Percentiles rank a stretch among this genome's conserved stretches.
phyloP scores from a whole-genome alignment of 2,329 filamentous ascomycete species.

The Chrysosporium keratinophilum region DNA sequence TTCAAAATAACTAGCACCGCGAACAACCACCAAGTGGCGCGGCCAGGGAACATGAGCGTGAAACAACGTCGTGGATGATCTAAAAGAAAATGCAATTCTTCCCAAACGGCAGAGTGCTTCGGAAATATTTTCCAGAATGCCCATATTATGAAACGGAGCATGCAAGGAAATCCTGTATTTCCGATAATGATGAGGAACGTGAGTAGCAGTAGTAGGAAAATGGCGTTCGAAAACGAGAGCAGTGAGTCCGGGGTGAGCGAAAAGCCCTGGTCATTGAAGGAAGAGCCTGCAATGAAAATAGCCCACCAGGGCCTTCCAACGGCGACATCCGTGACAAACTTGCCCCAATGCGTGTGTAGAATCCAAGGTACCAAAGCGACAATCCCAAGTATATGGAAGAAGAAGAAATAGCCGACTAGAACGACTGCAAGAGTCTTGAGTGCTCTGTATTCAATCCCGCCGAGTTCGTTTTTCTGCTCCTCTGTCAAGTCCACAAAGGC shows the following conservation, averaged over 20 bases:
- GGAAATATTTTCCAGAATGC: slow-evolving; percentile 57
- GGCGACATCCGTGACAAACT: slow-evolving; percentile 51
- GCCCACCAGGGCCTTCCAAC: slow-evolving; percentile 75
- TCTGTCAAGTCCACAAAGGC: slow-evolving; percentile 80
- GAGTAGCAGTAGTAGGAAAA: slow-evolving; percentile 65
- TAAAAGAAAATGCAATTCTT: slow-evolving; percentile 80
- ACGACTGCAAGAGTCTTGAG: slow-evolving; percentile 75
- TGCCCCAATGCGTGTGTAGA: slow-evolving; percentile 52
- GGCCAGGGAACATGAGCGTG: slow-evolving; percentile 80
- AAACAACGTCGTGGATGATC: slow-evolving; percentile 95
- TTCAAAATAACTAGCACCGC: slow-evolving; percentile 75
- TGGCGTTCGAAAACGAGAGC: slow-evolving; percentile 70
- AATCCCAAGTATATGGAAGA: slow-evolving; percentile 69
- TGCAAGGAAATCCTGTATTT: slow-evolving; percentile 90
- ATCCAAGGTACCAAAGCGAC: slow-evolving; percentile 75
- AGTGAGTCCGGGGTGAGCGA: slow-evolving; percentile 90
- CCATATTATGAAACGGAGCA: slow-evolving; percentile 93
- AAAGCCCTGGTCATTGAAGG: slow-evolving; percentile 92
- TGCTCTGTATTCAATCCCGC: slow-evolving; percentile 91
- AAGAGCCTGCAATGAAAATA: slow-evolving; percentile 75
- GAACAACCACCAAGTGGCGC: slow-evolving; percentile 93
- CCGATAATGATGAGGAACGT: slow-evolving; percentile 85
- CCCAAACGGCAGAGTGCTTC: slow-evolving; percentile 61
- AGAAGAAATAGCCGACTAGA: slow-evolving; percentile 67
- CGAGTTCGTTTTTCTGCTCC: slow-evolving; percentile 86